Evolutionary conservation across 2,329 filamentous ascomycete species (phyloP).

Genomic region (Cladorrhinum sp.): DNA sequence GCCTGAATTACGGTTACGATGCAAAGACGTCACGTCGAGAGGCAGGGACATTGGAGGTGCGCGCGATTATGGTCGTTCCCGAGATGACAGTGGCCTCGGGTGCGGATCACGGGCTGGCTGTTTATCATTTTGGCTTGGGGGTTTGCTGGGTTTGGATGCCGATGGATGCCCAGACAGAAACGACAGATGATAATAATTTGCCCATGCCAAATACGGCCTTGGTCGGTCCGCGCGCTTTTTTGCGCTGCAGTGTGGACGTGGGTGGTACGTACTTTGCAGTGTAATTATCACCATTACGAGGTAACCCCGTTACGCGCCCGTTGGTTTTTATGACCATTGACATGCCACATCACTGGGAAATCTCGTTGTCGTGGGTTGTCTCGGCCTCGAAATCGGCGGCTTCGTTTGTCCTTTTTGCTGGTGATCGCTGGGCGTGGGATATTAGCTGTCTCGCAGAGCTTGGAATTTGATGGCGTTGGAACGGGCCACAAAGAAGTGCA

Average conservation of each 20-base stretch:
- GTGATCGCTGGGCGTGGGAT: not conserved
- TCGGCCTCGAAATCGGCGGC: not conserved
- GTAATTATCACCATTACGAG: not conserved
- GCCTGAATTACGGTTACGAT: constrained; percentile 1
- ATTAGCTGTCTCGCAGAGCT: too few relatives aligned
- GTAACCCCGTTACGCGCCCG: not conserved
- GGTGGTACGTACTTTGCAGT: not conserved
- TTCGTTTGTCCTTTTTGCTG: not conserved
- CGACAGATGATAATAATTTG: not conserved
- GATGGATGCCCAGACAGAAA: too few relatives aligned
- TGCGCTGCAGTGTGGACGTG: not conserved
- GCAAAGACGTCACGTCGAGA: not conserved
- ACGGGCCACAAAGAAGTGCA: too few relatives aligned
- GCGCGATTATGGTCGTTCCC: constrained; percentile 6
- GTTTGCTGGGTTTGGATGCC: too few relatives aligned
- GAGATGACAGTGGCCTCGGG: constrained; percentile 4
- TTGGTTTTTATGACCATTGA: not conserved
- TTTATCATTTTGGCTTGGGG: not conserved
- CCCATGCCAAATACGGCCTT: constrained; percentile 5
- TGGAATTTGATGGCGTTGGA: too few relatives aligned
- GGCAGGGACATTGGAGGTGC: not conserved
- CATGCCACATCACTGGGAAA: not conserved
- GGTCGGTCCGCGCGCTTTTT: constrained; percentile 9
- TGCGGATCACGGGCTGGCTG: not conserved
- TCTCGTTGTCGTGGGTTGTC: not conserved